phyloP scores from a whole-genome alignment of 495 filamentous ascomycete species.

The Hyaloscypha hepaticicola region DNA sequence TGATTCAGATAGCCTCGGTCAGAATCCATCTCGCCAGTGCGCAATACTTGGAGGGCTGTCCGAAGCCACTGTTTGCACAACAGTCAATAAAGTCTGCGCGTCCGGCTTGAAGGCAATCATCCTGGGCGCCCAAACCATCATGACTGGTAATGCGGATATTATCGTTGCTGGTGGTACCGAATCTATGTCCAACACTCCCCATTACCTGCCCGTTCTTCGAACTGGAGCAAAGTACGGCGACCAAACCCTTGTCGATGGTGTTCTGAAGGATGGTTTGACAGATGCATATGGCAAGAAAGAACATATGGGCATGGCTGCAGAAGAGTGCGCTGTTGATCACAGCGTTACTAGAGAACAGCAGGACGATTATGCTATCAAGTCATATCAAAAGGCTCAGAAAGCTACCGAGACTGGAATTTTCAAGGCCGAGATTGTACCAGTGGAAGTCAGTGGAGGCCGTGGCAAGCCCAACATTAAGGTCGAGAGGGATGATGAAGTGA shows the following conservation, averaged over 20 bases:
- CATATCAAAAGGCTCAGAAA: slow-evolving; percentile 86
- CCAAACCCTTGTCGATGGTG: slow-evolving; percentile 80
- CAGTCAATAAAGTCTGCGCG: slow-evolving; percentile 98
- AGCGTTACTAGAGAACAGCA: slow-evolving; percentile 76
- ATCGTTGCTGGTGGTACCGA: slow-evolving; percentile 92
- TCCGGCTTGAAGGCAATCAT: slow-evolving; percentile 92
- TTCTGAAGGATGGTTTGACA: slow-evolving; percentile 87
- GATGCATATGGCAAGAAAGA: slow-evolving; percentile 88
- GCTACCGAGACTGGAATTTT: slow-evolving; percentile 79
- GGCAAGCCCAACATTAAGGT: slow-evolving; percentile 84
- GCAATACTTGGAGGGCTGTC: slow-evolving; percentile 82
- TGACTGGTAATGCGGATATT: slow-evolving; percentile 86
- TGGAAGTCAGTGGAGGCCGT: slow-evolving; percentile 82
- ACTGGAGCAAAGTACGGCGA: slow-evolving; percentile 88
- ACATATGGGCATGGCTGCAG: slow-evolving; percentile 90
- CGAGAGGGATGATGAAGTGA: slow-evolving; percentile 89
- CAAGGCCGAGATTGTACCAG: slow-evolving; percentile 80
- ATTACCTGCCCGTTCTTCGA: slow-evolving; percentile 86
- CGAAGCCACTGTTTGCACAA: slow-evolving; percentile 78
- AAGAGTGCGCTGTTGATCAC: slow-evolving; percentile 89
- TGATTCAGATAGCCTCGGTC: slow-evolving; percentile 68
- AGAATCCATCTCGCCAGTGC: slow-evolving; percentile 94
- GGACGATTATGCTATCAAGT: slow-evolving; percentile 90
- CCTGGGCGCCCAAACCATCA: slow-evolving; percentile 92
- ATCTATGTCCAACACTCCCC: slow-evolving; percentile 97